phyloP scores from a whole-genome alignment of 805 yeast species.

The Wickerhamiella occidentalis region DNA sequence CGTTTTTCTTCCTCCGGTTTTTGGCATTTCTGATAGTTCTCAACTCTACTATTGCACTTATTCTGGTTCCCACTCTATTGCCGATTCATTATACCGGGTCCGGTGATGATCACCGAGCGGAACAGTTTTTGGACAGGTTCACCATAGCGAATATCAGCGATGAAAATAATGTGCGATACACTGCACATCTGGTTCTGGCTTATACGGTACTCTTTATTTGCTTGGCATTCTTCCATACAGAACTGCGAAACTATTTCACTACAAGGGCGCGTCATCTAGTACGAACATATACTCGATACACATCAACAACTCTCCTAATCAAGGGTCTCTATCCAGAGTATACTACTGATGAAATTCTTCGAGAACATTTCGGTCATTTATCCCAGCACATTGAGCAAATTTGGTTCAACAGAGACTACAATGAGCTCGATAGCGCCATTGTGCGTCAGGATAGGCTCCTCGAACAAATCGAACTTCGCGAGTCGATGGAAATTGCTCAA shows the following conservation, averaged over 20 bases:
- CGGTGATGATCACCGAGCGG: constrained; percentile 15
- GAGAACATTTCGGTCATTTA: constrained; percentile 39
- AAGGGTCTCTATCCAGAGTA: constrained; percentile 48
- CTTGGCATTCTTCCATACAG: constrained; percentile 41
- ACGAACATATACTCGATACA: constrained; percentile 17
- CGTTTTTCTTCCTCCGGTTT: constrained; percentile 60
- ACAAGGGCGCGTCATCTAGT: constrained; percentile 37
- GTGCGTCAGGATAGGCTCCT: constrained; percentile 25
- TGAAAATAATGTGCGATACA: constrained; percentile 36
- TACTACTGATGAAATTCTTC: constrained; percentile 40
- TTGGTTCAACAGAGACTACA: constrained; percentile 45
- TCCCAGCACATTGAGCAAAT: constrained; percentile 45
- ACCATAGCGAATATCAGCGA: constrained; percentile 61
- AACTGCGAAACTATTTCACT: constrained; percentile 40
- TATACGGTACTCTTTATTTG: constrained; percentile 43
- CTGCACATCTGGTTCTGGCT: constrained; percentile 53
- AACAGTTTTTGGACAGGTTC: constrained; percentile 48
- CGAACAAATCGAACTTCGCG: constrained; percentile 30
- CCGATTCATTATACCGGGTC: constrained; percentile 49
- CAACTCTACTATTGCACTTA: constrained; percentile 40
- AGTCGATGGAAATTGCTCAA: neutral
- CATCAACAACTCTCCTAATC: constrained; percentile 46
- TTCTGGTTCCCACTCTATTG: constrained; percentile 47
- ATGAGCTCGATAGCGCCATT: constrained; percentile 29
- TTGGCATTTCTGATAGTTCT: constrained; percentile 39